Evolutionary conservation across 2,329 filamentous ascomycete genomes (phyloP), one percentile per base, ranked within the genome.

Genomic region (Aspergillus caelatus): DNA sequence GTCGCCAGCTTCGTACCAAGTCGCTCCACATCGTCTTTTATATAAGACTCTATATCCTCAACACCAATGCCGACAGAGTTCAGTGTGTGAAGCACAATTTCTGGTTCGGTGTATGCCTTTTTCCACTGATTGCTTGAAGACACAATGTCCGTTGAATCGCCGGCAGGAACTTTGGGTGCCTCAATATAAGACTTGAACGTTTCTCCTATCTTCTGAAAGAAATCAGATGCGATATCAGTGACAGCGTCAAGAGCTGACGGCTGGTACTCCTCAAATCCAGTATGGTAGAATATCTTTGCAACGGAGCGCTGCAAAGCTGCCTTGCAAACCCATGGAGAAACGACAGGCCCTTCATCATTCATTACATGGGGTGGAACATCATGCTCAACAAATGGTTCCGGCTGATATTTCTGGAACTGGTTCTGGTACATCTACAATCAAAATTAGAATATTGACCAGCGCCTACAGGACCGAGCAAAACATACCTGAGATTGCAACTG

Each of bases 321-420:
- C 69, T 92, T 89, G 75, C 92, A 96, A 36, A 93, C 87, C 77
- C 91, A 90, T 11, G 91, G 87, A 16, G 92, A 90, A 85, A 98
- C 94, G 43, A 97, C 87, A 10, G 95, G 91, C 0, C 94, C 93
- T 64, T 94, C 89, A 70, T 96, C 94, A 43, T 92, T 92, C 60
- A 95, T 89, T 61, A 97, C 94, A 74, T 95, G 91, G n/a, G 93
- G 88, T 57, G 93, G 90, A 58, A 95, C 89, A 73, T 98, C 95
- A 48, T 87, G 85, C 79, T 99, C 95, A 21, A 90, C 81, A 67
- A 99, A 97, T 0, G 93, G 92, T 74, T 94, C 90, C 0, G 91
- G 91, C 66, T 97, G 92, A 74, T 96, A 97, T 79, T 97, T 97
- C 68, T 94, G 93, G 72, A 99, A 99, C 77, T 99, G 95, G 74